phyloP scores from a whole-genome alignment of 2,329 filamentous ascomycete species.

The Drechslera avenae region DNA sequence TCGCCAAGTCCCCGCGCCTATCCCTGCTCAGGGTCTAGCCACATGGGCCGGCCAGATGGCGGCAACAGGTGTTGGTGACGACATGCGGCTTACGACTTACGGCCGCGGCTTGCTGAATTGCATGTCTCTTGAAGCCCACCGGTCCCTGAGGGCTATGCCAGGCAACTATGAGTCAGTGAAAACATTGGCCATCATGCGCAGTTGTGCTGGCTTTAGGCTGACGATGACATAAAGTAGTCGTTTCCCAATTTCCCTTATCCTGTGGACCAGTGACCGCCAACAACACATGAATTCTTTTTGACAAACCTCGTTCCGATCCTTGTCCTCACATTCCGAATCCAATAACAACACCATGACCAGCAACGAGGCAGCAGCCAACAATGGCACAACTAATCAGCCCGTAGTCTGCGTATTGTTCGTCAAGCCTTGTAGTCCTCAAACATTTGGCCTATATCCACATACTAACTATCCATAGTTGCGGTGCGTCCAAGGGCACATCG shows the following conservation, averaged over 20 bases:
- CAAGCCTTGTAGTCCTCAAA: background rate
- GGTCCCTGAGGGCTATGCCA: background rate
- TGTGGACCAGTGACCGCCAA: conserved; percentile 9
- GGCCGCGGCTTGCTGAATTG: conserved; percentile 10
- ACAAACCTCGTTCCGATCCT: conserved; percentile 16
- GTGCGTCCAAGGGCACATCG: conserved; percentile 73
- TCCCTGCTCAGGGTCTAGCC: conserved; percentile 20
- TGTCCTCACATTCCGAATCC: conserved; percentile 13
- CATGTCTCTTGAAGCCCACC: conserved; percentile 2
- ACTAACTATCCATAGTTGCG: conserved; percentile 65
- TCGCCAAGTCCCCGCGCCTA: conserved; percentile 7
- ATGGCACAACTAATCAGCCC: conserved; percentile 50
- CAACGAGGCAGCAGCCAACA: conserved; percentile 15
- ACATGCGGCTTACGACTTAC: conserved; percentile 13
- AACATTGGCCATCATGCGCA: background rate
- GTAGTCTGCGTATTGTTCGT: conserved; percentile 87
- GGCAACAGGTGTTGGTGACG: conserved; percentile 19
- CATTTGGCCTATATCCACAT: background rate
- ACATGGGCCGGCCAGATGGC: conserved; percentile 18
- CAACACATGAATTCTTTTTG: conserved; percentile 6
- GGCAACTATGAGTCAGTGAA: conserved; percentile 10
- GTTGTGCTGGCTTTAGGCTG: background rate
- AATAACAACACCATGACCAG: conserved; percentile 29
- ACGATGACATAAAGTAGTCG: background rate
- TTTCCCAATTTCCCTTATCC: background rate